Base-by-base conservation (phyloP, 768 basidiomycete species). In the Psilocybe subaeruginosa region DNA sequence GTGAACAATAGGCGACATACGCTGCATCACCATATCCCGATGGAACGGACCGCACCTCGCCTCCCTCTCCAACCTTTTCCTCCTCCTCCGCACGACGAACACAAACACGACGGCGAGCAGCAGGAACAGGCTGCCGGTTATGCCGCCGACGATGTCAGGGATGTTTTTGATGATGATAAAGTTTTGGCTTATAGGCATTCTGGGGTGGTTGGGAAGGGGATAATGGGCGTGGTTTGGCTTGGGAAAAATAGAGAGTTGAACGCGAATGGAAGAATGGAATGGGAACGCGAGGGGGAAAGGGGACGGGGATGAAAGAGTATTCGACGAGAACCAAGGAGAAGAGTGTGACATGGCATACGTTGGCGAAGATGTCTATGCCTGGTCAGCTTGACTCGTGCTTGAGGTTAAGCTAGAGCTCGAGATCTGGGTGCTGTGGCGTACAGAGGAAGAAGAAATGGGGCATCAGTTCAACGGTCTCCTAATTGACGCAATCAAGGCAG, bases 1-100 rank as follows among this genome's bases (percentile, higher is more conserved):
- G 19, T 19, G 19, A 19, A 1, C 1, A 1, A 19, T 19, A 19
- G 1, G 19, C 19, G 19, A 19, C 19, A 19, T 19, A 19, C 62
- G 61, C 47, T 64, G 66, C n/a, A 68, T 65, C 69, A 69, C 66
- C 66, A 64, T 55, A 30, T 63, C 62, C 19, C 59, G 54, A 56
- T 68, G 64, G 59, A 69, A 69, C 5, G 65, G 66, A 33, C 55
- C 57, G 7, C 69, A 60, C 39, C 59, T 62, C 39, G 35, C n/a
- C 23, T 23, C 12, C 6, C 29, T 14, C 7, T 54, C 17, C 43
- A 23, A 49, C 30, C 19, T 47, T 48, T 35, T 56, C 37, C 12
- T 53, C 12, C 64, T 58, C 16, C 62, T 60, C 17, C 66, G 64
- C 14, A 48, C 45, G 43, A 65, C 16, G 35, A 66, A 58, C 3